Evolutionary conservation across 306 rosid genomes (phyloP), one percentile per base, ranked within the genome.

Genomic region (Quercus mongolica): DNA sequence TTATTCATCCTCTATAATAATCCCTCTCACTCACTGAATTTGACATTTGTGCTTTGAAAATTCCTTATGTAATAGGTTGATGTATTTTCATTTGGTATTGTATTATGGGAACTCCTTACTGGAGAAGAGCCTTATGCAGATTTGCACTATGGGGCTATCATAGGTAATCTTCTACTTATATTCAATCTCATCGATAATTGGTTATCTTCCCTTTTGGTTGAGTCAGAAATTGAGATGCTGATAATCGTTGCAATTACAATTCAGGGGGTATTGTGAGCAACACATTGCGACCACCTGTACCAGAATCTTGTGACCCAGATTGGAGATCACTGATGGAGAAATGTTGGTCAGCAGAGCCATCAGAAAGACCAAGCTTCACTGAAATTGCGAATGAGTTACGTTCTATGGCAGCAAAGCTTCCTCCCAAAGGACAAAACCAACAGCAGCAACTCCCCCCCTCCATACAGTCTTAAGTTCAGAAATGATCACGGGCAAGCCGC

Each of bases 241-340:
- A 33, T 31, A 49, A 62, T 41, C 0, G 25, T 26, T 35, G 6
- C 15, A 58, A 49, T 69, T 12, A 49, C 52, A 69, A 79, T 83
- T 76, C 86, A 94, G 98, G 98, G 54, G 97, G 97, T 64, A 94
- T 94, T 35, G 97, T 94, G 79, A 94, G 88, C 84, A 94, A 94
- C 89, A 94, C 98, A 19, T 80, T 94, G 87, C 87, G 97, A 78
- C 97, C 97, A 18, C 85, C 76, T 44, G 72, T 94, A 69, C 97
- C 94, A 1, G 94, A 90, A 56, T 81, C 83, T 55, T 90, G 97
- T 86, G 94, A 88, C 75, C 84, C 89, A 1, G 97, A 91, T 61
- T 94, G 97, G 97, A 88, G 76, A 73, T 77, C 78, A 25, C 81
- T 94, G 77, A 94, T 92, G 97, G 97, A 92, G 90, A 80, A 87